phyloP scores from a whole-genome alignment of 2,329 filamentous ascomycete genomes.

The Camptophora hylomeconis region DNA sequence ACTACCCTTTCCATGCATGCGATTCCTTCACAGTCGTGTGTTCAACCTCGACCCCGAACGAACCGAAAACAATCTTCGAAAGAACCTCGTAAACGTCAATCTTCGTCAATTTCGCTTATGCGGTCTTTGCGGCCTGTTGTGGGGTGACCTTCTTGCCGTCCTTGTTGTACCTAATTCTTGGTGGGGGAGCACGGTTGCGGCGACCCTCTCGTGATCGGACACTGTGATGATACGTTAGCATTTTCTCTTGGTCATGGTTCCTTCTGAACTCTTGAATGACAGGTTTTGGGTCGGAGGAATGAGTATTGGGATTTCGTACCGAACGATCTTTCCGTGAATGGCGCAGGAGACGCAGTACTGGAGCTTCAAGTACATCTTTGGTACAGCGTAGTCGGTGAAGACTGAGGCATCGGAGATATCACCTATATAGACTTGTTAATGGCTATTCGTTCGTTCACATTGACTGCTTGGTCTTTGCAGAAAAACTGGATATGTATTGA shows the following conservation, averaged over 20 bases:
- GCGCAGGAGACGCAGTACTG: conserved; percentile 99
- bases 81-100: no score
- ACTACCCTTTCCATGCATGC: no score
- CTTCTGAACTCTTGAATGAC: no score
- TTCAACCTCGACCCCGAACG: no score
- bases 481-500: conserved; percentile 3
- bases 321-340: conserved; percentile 99
- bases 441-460: conserved; percentile 4
- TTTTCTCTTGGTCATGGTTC: not conserved
- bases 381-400: conserved; percentile 97
- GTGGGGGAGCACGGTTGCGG: conserved; percentile 96
- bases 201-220: conserved; percentile 93
- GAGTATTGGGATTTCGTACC: conserved; percentile 58
- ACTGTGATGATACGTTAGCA: conserved; percentile 40
- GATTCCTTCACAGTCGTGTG: no score
- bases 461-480: conserved; percentile 4
- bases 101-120: no score
- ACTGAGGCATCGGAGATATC: conserved; percentile 99
- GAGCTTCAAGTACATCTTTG: conserved; percentile 99
- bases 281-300: not conserved
- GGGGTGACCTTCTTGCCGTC: conserved; percentile 99
- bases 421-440: conserved; percentile 44
- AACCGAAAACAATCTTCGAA: no score
- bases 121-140: conserved; percentile 60
- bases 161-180: conserved; percentile 99